Base-by-base conservation (phyloP, 2,329 filamentous ascomycete species). In the Mariannaea sp. region DNA sequence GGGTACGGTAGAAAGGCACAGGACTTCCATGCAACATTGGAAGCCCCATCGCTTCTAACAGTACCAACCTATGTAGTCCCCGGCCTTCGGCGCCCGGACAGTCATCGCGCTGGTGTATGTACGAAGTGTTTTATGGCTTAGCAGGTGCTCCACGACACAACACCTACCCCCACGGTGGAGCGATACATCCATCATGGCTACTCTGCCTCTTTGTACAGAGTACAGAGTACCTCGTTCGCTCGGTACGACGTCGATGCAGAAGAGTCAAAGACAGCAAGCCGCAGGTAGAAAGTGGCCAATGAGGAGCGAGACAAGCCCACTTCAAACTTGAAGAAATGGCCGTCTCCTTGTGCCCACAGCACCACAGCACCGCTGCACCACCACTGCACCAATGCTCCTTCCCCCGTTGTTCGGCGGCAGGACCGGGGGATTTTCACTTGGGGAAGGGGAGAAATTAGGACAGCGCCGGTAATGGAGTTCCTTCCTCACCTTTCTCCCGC, bases 11-110 rank as follows among this genome's bases (percentile, higher is more conserved):
- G n/a, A n/a, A n/a, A n/a, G n/a, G n/a, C n/a, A n/a, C n/a, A n/a
- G n/a, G n/a, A n/a, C n/a, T n/a, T n/a, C n/a, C n/a, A n/a, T n/a
- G n/a, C n/a, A n/a, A n/a, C n/a, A n/a, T n/a, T n/a, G n/a, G n/a
- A n/a, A n/a, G n/a, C n/a, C n/a, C n/a, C n/a, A n/a, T n/a, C n/a
- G n/a, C n/a, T n/a, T n/a, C n/a, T n/a, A n/a, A n/a, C n/a, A n/a
- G n/a, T n/a, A n/a, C n/a, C n/a, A n/a, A n/a, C n/a, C n/a, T n/a
- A n/a, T n/a, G n/a, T n/a, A 48, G 22, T 29, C 54, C 54, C 61
- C 61, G 63, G 58, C 54, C 29, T 64, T 62, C 64, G 64, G 59
- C 46, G 54, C 59, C 64, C 64, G 61, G 64, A n/a, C n/a, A n/a
- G n/a, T n/a, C n/a, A n/a, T n/a, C n/a, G n/a, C n/a, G n/a, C n/a